Evolutionary conservation across 2,329 filamentous ascomycete species (phyloP).

Genomic region (Microdochium trichocladiopsis): DNA sequence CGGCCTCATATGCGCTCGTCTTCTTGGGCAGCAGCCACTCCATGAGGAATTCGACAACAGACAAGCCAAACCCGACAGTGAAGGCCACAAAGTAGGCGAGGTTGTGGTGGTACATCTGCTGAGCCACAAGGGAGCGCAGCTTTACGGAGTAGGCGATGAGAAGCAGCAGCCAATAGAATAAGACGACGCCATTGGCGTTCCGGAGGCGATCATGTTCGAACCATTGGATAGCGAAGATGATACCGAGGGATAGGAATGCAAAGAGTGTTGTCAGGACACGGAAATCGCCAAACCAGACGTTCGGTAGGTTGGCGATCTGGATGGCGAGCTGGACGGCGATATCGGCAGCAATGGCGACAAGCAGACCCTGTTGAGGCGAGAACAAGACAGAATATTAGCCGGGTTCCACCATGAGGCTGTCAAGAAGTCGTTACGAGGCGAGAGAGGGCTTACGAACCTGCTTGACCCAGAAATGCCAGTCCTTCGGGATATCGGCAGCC

Average conservation of each 20-base stretch:
- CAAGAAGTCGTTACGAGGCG: neutral
- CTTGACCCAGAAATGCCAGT: slow-evolving; percentile 91
- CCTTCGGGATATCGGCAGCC: slow-evolving; percentile 62
- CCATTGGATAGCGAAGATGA: slow-evolving; percentile 78
- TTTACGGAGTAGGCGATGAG: slow-evolving; percentile 74
- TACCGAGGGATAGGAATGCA: slow-evolving; percentile 63
- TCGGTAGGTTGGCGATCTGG: slow-evolving; percentile 63
- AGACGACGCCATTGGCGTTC: slow-evolving; percentile 77
- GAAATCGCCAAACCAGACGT: slow-evolving; percentile 73
- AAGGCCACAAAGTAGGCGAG: slow-evolving; percentile 74
- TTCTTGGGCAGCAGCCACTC: slow-evolving; percentile 87
- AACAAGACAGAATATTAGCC: no score
- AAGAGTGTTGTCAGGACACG: slow-evolving; percentile 75
- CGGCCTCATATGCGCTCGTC: slow-evolving; percentile 50
- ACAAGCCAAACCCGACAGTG: slow-evolving; percentile 63
- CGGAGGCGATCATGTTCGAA: slow-evolving; percentile 77
- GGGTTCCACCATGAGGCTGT: no score
- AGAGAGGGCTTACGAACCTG: slow-evolving; percentile 47
- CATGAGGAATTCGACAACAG: slow-evolving; percentile 62
- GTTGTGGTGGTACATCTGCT: slow-evolving; percentile 60
- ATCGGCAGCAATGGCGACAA: slow-evolving; percentile 61
- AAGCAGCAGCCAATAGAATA: slow-evolving; percentile 90
- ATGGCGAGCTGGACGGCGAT: slow-evolving; percentile 66
- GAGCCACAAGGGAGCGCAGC: slow-evolving; percentile 76
- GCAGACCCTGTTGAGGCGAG: slow-evolving; percentile 35